These are phyloP conservation scores for Diaporthe longicolla DNA, from an alignment of 2,329 filamentous ascomycete species.

Conservation along the genomic window DNA sequence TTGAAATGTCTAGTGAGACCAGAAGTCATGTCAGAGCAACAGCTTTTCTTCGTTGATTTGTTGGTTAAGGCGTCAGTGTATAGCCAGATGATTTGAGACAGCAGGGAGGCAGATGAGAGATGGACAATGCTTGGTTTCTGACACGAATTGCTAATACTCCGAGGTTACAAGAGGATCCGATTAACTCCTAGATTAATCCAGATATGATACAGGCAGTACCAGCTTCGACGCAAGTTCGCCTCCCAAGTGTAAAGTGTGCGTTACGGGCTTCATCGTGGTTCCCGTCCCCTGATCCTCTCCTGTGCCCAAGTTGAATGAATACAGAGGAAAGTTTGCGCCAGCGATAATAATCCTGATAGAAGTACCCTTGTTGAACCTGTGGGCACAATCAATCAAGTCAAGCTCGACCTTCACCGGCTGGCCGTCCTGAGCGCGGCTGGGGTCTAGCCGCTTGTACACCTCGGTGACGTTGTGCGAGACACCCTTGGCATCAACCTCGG, in stretches of 20 bases:
- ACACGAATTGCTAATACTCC: not conserved
- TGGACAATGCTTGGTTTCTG: not conserved
- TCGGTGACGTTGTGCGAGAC: constrained; percentile 47
- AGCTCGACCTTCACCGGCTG: constrained; percentile 37
- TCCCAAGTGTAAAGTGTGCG: constrained; percentile 39
- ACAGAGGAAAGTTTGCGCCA: constrained; percentile 45
- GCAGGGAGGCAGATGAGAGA: not conserved
- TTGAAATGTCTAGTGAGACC: not conserved
- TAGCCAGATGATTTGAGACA: constrained; percentile 7
- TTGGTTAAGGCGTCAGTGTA: not conserved
- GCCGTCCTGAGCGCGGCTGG: constrained; percentile 6
- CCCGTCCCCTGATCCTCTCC: constrained; percentile 44
- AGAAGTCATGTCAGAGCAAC: constrained; percentile 13
- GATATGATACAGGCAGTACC: constrained; percentile 26
- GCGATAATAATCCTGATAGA: constrained; percentile 46
- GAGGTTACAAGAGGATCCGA: not conserved
- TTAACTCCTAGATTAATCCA: not conserved
- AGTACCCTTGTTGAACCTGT: constrained; percentile 45
- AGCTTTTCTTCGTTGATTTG: constrained; percentile 6
- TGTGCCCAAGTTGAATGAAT: constrained; percentile 44
- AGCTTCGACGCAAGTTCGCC: constrained; percentile 24
- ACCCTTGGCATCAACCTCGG: constrained; percentile 46
- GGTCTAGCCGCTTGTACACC: constrained; percentile 44
- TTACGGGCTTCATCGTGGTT: constrained; percentile 37
- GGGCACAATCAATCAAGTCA: constrained; percentile 44